Evolutionary conservation across 352 stramenopile species (phyloP).

Genomic region (Phytophthora ohioensis): DNA sequence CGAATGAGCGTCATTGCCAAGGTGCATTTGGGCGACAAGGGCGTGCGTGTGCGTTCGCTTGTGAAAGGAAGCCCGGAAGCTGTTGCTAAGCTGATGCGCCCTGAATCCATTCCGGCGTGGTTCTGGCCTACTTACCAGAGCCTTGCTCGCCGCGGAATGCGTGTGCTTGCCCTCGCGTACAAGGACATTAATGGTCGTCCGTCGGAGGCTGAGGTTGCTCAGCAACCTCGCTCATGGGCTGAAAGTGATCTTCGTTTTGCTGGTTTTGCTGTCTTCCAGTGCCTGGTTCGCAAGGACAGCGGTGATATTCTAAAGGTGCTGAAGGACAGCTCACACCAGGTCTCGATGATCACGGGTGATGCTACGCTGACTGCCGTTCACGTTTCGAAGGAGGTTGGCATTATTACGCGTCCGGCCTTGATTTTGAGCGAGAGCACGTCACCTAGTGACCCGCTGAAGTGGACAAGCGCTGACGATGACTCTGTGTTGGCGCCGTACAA

Average conservation of each 20-base stretch:
- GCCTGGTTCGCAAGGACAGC: slow-evolving; percentile 97
- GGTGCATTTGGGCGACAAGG: slow-evolving; percentile 80
- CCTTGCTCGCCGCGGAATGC: slow-evolving; percentile 85
- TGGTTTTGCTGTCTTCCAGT: slow-evolving; percentile 94
- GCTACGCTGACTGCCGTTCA: slow-evolving; percentile 97
- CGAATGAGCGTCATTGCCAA: slow-evolving; percentile 97
- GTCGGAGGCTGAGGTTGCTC: slow-evolving; percentile 77
- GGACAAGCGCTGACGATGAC: slow-evolving; percentile 87
- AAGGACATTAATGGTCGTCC: slow-evolving; percentile 87
- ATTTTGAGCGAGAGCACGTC: slow-evolving; percentile 69
- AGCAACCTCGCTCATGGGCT: slow-evolving; percentile 87
- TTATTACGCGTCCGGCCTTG: slow-evolving; percentile 84
- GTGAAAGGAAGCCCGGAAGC: slow-evolving; percentile 98
- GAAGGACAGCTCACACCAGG: slow-evolving; percentile 90
- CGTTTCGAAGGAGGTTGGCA: slow-evolving; percentile 96
- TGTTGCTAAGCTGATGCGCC: slow-evolving; percentile 86
- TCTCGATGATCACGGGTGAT: slow-evolving; percentile 99
- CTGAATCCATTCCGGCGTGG: slow-evolving; percentile 85
- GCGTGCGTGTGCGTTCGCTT: slow-evolving; percentile 86
- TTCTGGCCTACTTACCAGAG: slow-evolving; percentile 92
- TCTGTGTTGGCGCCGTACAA: slow-evolving; percentile 70
- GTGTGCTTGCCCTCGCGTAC: slow-evolving; percentile 97
- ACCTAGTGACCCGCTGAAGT: slow-evolving; percentile 55
- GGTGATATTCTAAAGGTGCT: slow-evolving; percentile 94
- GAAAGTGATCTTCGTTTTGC: slow-evolving; percentile 96